Evolutionary conservation across 2,329 filamentous ascomycete species (phyloP).

Genomic region (Trichoderma breve): DNA sequence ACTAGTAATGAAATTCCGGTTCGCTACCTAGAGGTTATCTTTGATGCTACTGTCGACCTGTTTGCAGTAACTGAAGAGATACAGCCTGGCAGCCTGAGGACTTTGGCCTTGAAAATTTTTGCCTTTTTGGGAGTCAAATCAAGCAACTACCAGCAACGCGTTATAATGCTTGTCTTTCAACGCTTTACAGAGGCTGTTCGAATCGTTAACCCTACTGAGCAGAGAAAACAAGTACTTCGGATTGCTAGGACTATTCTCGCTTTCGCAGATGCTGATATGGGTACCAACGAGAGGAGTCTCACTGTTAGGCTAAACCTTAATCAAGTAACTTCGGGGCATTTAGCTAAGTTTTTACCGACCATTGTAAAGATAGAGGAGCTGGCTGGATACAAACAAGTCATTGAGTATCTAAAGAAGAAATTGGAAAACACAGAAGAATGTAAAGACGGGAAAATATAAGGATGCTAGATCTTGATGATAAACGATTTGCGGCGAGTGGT

Average conservation of each 20-base stretch:
- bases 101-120: background rate
- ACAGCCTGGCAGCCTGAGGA: background rate
- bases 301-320: background rate
- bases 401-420: background rate
- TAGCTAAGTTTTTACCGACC: background rate
- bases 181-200: background rate
- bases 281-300: background rate
- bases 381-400: background rate
- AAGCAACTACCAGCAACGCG: background rate
- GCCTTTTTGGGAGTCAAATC: background rate
- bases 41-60: background rate
- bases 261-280: background rate
- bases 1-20: background rate
- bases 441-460: background rate
- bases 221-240: background rate
- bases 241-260: background rate
- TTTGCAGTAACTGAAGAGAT: background rate
- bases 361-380: background rate
- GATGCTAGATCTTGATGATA: background rate
- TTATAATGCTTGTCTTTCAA: background rate
- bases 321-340: background rate
- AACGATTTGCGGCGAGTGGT: no score
- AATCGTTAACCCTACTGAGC: background rate
- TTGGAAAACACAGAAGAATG: background rate
- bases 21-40: background rate